Evolutionary conservation across 2,329 filamentous ascomycete species (phyloP), one percentile per base, ranked within the genome.

Genomic region (Fusarium goolgardi): DNA sequence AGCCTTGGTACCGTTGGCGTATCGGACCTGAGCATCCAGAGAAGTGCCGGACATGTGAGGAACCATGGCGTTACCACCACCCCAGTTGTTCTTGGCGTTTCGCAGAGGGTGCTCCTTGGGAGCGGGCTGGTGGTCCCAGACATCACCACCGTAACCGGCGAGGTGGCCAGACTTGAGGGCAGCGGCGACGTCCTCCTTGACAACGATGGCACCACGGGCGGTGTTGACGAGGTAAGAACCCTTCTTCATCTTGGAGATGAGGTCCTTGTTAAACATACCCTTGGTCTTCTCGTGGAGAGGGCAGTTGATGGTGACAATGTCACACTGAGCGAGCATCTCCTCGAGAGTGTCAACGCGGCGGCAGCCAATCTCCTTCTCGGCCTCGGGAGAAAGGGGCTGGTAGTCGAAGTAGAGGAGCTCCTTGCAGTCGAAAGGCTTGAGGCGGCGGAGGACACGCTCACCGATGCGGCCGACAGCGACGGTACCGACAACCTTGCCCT

Each of bases 371-470:
- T 97, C 95, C 82, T 91, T 89, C 89, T 98, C 94, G 75, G 89
- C 86, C 85, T 97, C 94, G 64, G 93, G 78, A 64, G 83, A 86
- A 71, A 99, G 87, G 53, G 95, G 94, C 88, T 99, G 96, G 91
- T 99, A 99, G 85, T 99, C 96, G 81, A 92, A 98, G 92, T 99
- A 99, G 70, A 98, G 89, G 51, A 99, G 89, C 87, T 98, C 95
- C 90, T 97, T 97, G 93, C 96, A 99, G 86, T 97, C 95, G 79
- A 99, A 99, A 72, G 94, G 85, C 90, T 96, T 97, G 76, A 99
- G 91, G 72, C 96, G 90, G 81, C 95, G 92, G 75, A 99, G 89
- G 61, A 99, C 96, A 83, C 96, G 94, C 90, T 98, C 94, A 77
- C 96, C 96, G 76, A 99, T 99, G 80, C 96, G 93, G 80, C 96